Evolutionary conservation across 768 basidiomycete species (phyloP).

Genomic region (Amanita fuliginea): DNA sequence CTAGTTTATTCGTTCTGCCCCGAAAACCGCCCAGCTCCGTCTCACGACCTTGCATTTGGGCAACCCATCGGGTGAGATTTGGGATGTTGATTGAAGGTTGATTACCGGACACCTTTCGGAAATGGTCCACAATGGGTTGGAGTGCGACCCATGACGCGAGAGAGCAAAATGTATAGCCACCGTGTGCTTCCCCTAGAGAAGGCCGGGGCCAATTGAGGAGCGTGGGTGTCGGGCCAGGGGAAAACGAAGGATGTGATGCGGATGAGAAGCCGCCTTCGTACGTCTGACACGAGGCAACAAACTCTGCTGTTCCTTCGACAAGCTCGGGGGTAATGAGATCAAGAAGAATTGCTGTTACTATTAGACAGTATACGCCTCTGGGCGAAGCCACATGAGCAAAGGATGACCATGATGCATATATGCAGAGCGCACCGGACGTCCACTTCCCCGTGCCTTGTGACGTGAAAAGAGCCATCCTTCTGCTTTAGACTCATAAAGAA

Average conservation of each 20-base stretch:
- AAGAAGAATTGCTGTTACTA: constrained; percentile 73
- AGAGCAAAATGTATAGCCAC: constrained; percentile 94
- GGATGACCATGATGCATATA: not conserved
- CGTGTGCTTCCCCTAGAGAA: constrained; percentile 90
- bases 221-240: constrained; percentile 8
- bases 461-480: constrained; percentile 87
- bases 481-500: constrained; percentile 93
- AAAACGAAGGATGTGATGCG: constrained; percentile 60
- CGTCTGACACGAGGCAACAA: constrained; percentile 86
- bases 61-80: constrained; percentile 68
- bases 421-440: constrained; percentile 66
- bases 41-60: constrained; percentile 73
- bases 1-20: constrained; percentile 95
- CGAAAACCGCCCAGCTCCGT: constrained; percentile 87
- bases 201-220: constrained; percentile 45
- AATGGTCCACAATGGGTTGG: constrained; percentile 35
- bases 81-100: constrained; percentile 42
- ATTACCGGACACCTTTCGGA: constrained; percentile 6
- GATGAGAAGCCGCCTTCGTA: constrained; percentile 95
- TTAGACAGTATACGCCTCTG: constrained; percentile 91
- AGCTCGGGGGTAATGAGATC: constrained; percentile 87
- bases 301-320: constrained; percentile 60
- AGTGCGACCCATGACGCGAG: constrained; percentile 78
- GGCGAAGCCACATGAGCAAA: not conserved
- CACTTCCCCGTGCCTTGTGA: constrained; percentile 80